Conservation (phyloP, 108 stramenopile species). For the Skeletonema grethae region DNA sequence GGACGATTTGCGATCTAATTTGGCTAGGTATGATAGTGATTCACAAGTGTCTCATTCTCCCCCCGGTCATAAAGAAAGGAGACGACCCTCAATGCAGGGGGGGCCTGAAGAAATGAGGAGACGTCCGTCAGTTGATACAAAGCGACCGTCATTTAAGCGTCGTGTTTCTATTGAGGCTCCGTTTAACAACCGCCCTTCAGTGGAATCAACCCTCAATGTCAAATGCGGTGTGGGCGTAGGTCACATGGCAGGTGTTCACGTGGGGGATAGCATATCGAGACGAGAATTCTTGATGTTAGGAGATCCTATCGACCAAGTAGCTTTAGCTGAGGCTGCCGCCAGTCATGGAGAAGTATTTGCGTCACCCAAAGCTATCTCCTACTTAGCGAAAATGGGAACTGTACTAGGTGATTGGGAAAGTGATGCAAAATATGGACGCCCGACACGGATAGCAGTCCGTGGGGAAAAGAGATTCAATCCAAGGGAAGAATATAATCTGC, state of each 20-base stretch:
- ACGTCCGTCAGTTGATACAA: slow-evolving; percentile 4
- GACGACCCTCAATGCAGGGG: slow-evolving; percentile 30
- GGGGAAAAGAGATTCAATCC: slow-evolving; percentile 14
- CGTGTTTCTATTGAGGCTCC: slow-evolving; percentile 10
- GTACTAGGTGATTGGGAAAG: slow-evolving; percentile 15
- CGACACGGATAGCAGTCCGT: slow-evolving; percentile 26
- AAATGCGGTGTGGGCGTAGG: slow-evolving; percentile 67
- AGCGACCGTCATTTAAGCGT: slow-evolving; percentile 16
- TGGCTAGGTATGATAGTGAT: background rate
- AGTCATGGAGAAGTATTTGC: slow-evolving; percentile 48
- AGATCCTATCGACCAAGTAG: slow-evolving; percentile 64
- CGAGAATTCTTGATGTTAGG: slow-evolving; percentile 59
- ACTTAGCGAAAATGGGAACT: slow-evolving; percentile 18
- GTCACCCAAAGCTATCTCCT: slow-evolving; percentile 35
- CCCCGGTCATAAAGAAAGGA: slow-evolving; percentile 15
- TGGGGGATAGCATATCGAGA: slow-evolving; percentile 37
- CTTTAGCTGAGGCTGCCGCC: slow-evolving; percentile 45
- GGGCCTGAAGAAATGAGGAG: slow-evolving; percentile 23
- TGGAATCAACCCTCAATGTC: slow-evolving; percentile 55
- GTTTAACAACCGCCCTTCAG: background rate
- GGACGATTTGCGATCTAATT: slow-evolving; percentile 25
- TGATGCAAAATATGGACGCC: slow-evolving; percentile 8
- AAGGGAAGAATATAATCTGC: slow-evolving; percentile 9
- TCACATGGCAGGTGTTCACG: slow-evolving; percentile 44
- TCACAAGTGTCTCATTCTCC: background rate